These are phyloP conservation scores for Phytopythium kandeliae DNA, from an alignment of 352 stramenopile species.

Conservation along the genomic window DNA sequence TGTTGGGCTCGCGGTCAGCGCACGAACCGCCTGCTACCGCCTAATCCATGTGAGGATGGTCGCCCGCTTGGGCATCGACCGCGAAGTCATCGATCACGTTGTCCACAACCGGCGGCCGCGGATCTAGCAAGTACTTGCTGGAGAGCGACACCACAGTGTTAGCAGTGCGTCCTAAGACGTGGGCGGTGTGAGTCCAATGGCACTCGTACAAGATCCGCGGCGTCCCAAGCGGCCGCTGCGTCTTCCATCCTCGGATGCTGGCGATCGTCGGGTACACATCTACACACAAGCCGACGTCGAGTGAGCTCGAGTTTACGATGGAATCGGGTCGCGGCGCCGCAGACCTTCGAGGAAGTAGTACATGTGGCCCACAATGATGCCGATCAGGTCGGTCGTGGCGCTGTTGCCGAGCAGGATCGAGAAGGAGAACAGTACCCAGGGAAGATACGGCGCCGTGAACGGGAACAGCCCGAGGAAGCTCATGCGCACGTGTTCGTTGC, in stretches of 20 bases:
- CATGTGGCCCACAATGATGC: slow-evolving; percentile 98
- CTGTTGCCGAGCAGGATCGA: slow-evolving; percentile 94
- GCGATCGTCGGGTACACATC: slow-evolving; percentile 98
- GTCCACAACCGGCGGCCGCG: slow-evolving; percentile 32
- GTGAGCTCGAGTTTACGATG: too few species aligned
- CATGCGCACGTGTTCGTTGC: slow-evolving; percentile 96
- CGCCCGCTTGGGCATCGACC: slow-evolving; percentile 25
- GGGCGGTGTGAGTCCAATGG: slow-evolving; percentile 1
- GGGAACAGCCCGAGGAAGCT: slow-evolving; percentile 97
- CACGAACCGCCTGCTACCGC: background rate
- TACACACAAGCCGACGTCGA: slow-evolving; percentile 13
- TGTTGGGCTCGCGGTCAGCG: background rate
- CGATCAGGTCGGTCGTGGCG: slow-evolving; percentile 96
- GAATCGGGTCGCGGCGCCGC: too few species aligned
- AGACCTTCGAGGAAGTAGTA: slow-evolving; percentile 98
- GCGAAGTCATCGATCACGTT: slow-evolving; percentile 62
- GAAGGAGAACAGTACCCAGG: slow-evolving; percentile 97
- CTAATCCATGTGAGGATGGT: slow-evolving; percentile 56
- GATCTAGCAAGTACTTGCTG: slow-evolving; percentile 64
- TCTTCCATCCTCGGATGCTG: slow-evolving; percentile 93
- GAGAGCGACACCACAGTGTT: background rate
- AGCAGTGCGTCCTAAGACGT: background rate
- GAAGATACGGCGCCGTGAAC: slow-evolving; percentile 98
- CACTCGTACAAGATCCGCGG: slow-evolving; percentile 84
- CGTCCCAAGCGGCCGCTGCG: slow-evolving; percentile 87